Percentiles rank a stretch among this genome's conserved stretches.
These are phyloP conservation scores for Backusella luteola DNA, from an alignment of 192 early-diverging fungal genomes.

Conservation along the genomic window DNA sequence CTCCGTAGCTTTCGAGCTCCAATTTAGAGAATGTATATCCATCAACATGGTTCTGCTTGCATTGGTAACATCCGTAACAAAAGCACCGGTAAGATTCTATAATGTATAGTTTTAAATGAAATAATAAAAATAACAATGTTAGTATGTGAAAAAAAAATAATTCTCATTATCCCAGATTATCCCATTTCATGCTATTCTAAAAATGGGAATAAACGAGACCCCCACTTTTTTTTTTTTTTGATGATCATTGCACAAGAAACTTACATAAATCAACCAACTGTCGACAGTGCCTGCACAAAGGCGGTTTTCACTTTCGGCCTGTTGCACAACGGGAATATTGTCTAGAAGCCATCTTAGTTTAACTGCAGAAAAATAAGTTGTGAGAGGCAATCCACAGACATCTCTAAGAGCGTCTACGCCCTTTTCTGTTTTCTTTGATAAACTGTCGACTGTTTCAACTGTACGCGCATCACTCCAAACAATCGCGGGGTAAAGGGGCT, in stretches of 20 bases:
- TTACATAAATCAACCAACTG: constrained; percentile 88
- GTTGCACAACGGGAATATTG: constrained; percentile 67
- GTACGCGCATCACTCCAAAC: constrained; percentile 92
- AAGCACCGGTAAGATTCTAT: constrained; percentile 84
- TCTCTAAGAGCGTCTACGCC: constrained; percentile 42
- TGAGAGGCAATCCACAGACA: constrained; percentile 84
- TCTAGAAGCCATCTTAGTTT: constrained; percentile 93
- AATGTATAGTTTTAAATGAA: constrained; percentile 65
- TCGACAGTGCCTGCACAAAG: constrained; percentile 89
- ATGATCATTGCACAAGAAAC: constrained; percentile 10
- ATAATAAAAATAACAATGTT: background rate
- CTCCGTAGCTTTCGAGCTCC: constrained; percentile 67
- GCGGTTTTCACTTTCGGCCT: constrained; percentile 68
- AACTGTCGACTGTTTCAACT: constrained; percentile 61
- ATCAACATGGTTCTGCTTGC: constrained; percentile 92
- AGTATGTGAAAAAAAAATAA: constrained; percentile 11
- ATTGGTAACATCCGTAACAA: constrained; percentile 92
- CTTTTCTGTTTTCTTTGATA: constrained; percentile 47
- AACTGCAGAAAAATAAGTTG: constrained; percentile 90
- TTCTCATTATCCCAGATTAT: background rate
- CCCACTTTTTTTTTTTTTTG: background rate
- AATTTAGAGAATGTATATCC: constrained; percentile 76
- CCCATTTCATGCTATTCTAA: background rate
- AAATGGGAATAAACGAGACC: background rate
- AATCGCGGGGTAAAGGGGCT: constrained; percentile 81